phyloP scores from a whole-genome alignment of 129 eudicot genomes.

The Oenanthe sinensis region DNA sequence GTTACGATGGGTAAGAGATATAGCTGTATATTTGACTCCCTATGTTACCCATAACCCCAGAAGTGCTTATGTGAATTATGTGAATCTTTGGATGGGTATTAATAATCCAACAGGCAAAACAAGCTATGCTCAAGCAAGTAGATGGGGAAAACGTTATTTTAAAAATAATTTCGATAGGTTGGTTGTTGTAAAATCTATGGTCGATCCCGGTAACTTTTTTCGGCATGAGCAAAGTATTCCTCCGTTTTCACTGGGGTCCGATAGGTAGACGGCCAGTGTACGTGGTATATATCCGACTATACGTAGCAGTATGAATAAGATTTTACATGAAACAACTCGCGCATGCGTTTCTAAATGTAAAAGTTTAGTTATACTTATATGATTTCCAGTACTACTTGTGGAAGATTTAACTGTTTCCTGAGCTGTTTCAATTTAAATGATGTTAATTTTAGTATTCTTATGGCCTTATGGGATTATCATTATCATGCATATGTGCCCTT shows the following conservation, averaged over 20 bases:
- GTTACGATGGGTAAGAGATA: slow-evolving; percentile 18
- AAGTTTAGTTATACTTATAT: too few relatives aligned
- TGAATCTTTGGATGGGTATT: slow-evolving; percentile 34
- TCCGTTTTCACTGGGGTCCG: neutral
- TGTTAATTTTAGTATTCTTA: too few relatives aligned
- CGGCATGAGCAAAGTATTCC: slow-evolving; percentile 43
- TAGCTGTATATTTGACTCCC: slow-evolving; percentile 16
- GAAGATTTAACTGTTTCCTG: too few relatives aligned
- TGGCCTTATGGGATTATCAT: too few relatives aligned
- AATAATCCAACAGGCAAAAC: slow-evolving; percentile 7
- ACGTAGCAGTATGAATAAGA: neutral
- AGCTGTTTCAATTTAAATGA: too few relatives aligned
- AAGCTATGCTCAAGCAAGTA: slow-evolving; percentile 20
- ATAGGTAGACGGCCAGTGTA: neutral
- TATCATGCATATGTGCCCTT: too few relatives aligned
- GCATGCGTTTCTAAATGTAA: neutral
- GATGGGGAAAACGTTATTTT: slow-evolving; percentile 36
- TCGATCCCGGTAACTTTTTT: slow-evolving; percentile 38
- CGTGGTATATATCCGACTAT: neutral
- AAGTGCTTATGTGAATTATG: slow-evolving; percentile 27
- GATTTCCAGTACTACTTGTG: too few relatives aligned
- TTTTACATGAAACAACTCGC: neutral
- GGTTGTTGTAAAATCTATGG: slow-evolving; percentile 20
- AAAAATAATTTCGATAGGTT: slow-evolving; percentile 24
- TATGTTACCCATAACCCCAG: slow-evolving; percentile 29